Evolutionary conservation across 345 rosid genomes (phyloP).

Genomic region (Lumnitzera littorea): DNA sequence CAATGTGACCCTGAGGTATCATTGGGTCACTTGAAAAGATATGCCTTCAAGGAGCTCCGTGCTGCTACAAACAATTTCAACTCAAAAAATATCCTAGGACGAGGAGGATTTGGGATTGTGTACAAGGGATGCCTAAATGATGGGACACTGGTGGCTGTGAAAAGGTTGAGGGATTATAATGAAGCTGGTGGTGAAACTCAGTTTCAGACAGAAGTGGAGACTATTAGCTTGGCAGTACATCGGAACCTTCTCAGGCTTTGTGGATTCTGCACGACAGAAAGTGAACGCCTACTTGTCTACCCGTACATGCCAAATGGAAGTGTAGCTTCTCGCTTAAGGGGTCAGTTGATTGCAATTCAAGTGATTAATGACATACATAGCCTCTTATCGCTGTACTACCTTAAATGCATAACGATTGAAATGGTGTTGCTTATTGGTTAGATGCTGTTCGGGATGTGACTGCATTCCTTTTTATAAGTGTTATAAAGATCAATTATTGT

Average conservation of each 20-base stretch:
- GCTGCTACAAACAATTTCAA: constrained; percentile 77
- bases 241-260: constrained; percentile 87
- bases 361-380: background rate
- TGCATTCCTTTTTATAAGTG: no score
- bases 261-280: constrained; percentile 82
- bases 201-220: constrained; percentile 91
- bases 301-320: constrained; percentile 96
- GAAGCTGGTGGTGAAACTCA: constrained; percentile 84
- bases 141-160: constrained; percentile 77
- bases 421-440: no score
- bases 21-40: constrained; percentile 81
- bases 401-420: no score
- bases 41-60: constrained; percentile 77
- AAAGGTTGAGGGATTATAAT: constrained; percentile 84
- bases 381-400: background rate
- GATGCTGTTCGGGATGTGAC: no score
- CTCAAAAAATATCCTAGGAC: constrained; percentile 75
- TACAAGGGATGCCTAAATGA: constrained; percentile 78
- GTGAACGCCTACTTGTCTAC: constrained; percentile 81
- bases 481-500: no score
- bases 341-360: constrained; percentile 22
- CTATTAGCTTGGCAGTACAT: constrained; percentile 87
- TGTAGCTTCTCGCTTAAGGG: constrained; percentile 80
- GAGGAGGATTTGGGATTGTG: constrained; percentile 88
- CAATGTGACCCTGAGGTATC: constrained; percentile 79